These are phyloP conservation scores for Favolaschia claudopus DNA, from an alignment of 768 basidiomycete species.

Conservation along the genomic window DNA sequence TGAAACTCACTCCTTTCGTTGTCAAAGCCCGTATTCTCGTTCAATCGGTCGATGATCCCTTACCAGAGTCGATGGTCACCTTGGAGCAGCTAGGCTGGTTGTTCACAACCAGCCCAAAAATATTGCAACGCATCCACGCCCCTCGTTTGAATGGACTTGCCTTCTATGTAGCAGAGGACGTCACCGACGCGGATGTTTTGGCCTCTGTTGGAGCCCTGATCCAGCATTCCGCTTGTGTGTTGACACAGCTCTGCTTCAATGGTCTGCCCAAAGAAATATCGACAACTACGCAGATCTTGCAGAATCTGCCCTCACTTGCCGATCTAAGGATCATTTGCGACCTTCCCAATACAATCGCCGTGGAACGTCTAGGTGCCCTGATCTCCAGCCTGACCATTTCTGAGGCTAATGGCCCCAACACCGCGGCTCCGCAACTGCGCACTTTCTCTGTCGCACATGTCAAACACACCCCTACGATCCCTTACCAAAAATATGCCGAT, in stretches of 20 bases:
- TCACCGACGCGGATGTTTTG: not conserved
- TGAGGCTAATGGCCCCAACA: not conserved
- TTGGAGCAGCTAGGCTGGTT: not conserved
- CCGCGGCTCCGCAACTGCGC: not conserved
- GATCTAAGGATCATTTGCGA: too few relatives aligned
- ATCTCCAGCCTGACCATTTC: not conserved
- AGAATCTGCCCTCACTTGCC: too few relatives aligned
- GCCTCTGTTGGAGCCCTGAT: not conserved
- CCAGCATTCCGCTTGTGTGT: not conserved
- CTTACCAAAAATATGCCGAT: not conserved
- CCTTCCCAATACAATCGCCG: too few relatives aligned
- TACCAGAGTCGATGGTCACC: not conserved
- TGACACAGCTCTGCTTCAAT: not conserved
- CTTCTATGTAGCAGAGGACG: not conserved
- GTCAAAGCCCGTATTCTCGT: not conserved
- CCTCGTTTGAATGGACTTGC: not conserved
- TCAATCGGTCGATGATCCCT: not conserved
- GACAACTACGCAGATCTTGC: too few relatives aligned
- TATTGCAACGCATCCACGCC: not conserved
- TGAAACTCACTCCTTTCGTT: constrained; percentile 1
- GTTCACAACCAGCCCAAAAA: not conserved
- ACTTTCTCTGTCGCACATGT: not conserved
- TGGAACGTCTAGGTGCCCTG: too few relatives aligned
- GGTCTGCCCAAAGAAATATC: too few relatives aligned
- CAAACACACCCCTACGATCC: not conserved